phyloP scores from a whole-genome alignment of 2,329 filamentous ascomycete genomes.

The Bipolaris cookei region DNA sequence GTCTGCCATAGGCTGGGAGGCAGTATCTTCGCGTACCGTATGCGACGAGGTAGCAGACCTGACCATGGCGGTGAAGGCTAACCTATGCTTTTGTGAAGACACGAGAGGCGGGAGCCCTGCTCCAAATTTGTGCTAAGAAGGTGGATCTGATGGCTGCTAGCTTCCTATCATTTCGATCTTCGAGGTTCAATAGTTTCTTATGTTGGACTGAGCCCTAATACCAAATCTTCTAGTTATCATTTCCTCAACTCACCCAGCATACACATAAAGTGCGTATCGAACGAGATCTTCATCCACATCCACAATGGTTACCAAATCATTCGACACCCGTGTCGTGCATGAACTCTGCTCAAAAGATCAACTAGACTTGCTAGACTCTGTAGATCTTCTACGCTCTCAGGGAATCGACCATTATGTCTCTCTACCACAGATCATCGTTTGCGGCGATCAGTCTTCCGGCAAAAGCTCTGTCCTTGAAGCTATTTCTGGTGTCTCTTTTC shows the following conservation, averaged over 20 bases:
- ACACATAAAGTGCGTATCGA: background rate
- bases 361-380: constrained; percentile 54
- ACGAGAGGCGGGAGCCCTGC: background rate
- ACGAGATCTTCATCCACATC: background rate
- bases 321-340: background rate
- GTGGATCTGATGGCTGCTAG: background rate
- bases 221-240: background rate
- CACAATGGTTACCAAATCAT: background rate
- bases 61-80: background rate
- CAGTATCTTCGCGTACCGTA: too few species aligned
- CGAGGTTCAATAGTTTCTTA: background rate
- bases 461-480: constrained; percentile 40
- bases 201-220: background rate
- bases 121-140: constrained; percentile 1
- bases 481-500: constrained; percentile 63
- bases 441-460: constrained; percentile 33
- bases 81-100: background rate
- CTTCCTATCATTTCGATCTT: background rate
- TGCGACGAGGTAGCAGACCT: background rate
- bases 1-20: too few species aligned
- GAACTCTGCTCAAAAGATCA: background rate
- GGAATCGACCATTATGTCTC: constrained; percentile 49
- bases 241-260: background rate
- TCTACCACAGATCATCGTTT: constrained; percentile 46
- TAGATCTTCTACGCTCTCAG: constrained; percentile 56